These are phyloP conservation scores for Sphaerosporella brunnea DNA, from an alignment of 495 filamentous ascomycete genomes.

Conservation along the genomic window DNA sequence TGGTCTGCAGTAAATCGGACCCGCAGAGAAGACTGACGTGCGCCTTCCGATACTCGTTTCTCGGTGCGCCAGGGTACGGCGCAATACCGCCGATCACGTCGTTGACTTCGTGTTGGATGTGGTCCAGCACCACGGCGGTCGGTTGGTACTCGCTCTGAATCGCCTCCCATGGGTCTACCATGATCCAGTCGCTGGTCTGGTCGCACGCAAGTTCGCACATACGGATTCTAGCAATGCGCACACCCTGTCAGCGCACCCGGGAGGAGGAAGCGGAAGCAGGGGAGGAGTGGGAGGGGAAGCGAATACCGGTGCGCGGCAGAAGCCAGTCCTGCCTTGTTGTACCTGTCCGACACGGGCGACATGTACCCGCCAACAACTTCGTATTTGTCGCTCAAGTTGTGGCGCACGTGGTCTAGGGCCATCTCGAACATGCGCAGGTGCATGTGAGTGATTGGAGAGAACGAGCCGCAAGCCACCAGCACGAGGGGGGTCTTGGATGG, in stretches of 20 bases:
- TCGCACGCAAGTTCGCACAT: slow-evolving; percentile 72
- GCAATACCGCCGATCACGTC: slow-evolving; percentile 55
- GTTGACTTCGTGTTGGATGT: slow-evolving; percentile 81
- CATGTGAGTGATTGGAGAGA: slow-evolving; percentile 70
- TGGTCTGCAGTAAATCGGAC: slow-evolving; percentile 74
- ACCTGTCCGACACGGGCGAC: slow-evolving; percentile 64
- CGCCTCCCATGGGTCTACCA: slow-evolving; percentile 72
- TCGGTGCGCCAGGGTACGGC: slow-evolving; percentile 38
- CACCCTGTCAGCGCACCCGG: background rate
- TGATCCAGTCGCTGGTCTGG: slow-evolving; percentile 55
- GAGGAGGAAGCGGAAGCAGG: background rate
- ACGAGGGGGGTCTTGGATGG: slow-evolving; percentile 58
- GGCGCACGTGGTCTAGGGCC: slow-evolving; percentile 58
- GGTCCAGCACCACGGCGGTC: slow-evolving; percentile 73
- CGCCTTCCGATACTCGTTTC: slow-evolving; percentile 32
- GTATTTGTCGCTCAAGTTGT: slow-evolving; percentile 49
- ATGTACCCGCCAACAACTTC: slow-evolving; percentile 76
- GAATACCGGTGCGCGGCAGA: slow-evolving; percentile 50
- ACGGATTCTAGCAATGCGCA: slow-evolving; percentile 24
- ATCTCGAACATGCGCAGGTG: slow-evolving; percentile 92
- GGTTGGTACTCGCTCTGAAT: slow-evolving; percentile 66
- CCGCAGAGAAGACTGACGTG: slow-evolving; percentile 62
- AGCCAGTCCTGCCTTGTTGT: slow-evolving; percentile 79
- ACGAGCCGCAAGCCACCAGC: slow-evolving; percentile 79
- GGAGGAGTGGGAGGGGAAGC: background rate